A percentile compares a stretch with the other conserved stretches of the same genome.
These are phyloP conservation scores for Plasmodium relictum DNA, from an alignment of 169 alveolate genomes.

Conservation along the genomic window DNA sequence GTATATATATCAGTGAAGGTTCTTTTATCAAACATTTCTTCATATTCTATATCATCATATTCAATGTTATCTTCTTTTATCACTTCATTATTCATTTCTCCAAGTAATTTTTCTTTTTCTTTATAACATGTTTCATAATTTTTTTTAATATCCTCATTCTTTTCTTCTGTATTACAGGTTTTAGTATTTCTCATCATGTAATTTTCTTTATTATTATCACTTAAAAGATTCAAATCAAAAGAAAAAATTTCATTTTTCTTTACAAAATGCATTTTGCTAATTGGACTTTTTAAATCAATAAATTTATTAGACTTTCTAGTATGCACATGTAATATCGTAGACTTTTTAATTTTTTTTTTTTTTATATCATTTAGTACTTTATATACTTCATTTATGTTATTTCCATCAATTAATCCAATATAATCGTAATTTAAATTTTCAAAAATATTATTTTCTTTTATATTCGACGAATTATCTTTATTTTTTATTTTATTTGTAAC, in stretches of 20 bases:
- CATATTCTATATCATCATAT: not conserved
- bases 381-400: conserved; percentile 80
- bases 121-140: not conserved
- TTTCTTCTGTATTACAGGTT: not conserved
- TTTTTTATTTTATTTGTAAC: conserved; percentile 18
- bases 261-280: conserved; percentile 85
- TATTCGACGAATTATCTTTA: not conserved
- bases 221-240: conserved; percentile 5
- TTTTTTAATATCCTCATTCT: not conserved
- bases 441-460: conserved; percentile 40
- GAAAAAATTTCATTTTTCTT: conserved; percentile 58
- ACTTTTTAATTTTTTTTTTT: conserved; percentile 50
- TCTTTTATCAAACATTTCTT: conserved; percentile 28
- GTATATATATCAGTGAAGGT: conserved; percentile 84
- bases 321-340: conserved; percentile 85
- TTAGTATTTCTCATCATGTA: not conserved
- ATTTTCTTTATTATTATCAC: conserved; percentile 2
- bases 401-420: conserved; percentile 89
- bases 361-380: conserved; percentile 72
- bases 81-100: not conserved
- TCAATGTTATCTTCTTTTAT: not conserved
- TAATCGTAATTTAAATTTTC: conserved; percentile 78
- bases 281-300: conserved; percentile 83
- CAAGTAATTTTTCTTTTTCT: not conserved
- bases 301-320: conserved; percentile 89